Evolutionary conservation across 2,329 filamentous ascomycete genomes (phyloP).

Genomic region (Colletotrichum abscissum): DNA sequence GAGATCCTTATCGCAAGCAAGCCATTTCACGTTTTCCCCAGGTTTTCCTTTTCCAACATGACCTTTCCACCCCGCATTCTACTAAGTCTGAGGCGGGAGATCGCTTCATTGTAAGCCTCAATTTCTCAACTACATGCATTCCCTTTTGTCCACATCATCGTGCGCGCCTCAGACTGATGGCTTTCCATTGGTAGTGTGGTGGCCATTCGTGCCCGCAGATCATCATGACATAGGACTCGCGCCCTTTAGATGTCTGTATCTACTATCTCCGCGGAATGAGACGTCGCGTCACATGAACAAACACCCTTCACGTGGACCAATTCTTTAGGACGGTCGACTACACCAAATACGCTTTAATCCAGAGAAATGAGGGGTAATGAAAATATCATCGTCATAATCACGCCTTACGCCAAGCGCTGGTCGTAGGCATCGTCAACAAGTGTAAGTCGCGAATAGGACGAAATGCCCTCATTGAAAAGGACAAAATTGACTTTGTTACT

Average conservation of each 20-base stretch:
- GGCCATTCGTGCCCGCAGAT: neutral
- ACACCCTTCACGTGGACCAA: neutral
- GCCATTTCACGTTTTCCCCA: neutral
- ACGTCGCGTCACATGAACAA: slow-evolving; percentile 13
- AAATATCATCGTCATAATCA: slow-evolving; percentile 1
- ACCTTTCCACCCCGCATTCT: neutral
- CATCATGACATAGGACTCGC: neutral
- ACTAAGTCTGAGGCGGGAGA: neutral
- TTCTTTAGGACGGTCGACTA: neutral
- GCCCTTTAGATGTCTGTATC: neutral
- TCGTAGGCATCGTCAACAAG: too few species aligned
- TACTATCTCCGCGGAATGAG: slow-evolving; percentile 24
- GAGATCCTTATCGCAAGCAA: neutral
- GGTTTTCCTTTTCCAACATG: neutral
- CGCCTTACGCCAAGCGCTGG: neutral
- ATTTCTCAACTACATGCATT: too few species aligned
- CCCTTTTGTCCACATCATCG: neutral
- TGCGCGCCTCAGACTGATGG: neutral
- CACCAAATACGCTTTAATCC: neutral
- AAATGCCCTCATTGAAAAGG: neutral
- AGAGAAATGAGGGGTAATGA: neutral
- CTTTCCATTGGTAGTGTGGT: neutral
- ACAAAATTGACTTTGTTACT: neutral
- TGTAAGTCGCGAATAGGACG: neutral
- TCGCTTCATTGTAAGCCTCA: neutral